Evolutionary conservation across 805 yeast genomes (phyloP).

Genomic region (Yarrowia alimentaria): DNA sequence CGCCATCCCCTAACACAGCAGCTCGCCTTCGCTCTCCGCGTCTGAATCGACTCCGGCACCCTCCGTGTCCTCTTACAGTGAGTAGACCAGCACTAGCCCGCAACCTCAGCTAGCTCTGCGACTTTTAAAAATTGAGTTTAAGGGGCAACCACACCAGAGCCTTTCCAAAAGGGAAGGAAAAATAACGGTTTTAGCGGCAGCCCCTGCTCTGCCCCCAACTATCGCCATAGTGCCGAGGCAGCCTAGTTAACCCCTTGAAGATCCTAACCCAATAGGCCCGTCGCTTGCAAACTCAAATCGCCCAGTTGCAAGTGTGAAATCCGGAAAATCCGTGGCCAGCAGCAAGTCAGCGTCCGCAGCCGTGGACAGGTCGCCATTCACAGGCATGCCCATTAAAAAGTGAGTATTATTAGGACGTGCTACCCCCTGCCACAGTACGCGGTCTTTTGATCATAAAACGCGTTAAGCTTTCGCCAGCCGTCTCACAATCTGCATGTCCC

Average conservation of each 20-base stretch:
- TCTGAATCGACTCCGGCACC: constrained; percentile 13
- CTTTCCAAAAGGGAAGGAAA: background rate
- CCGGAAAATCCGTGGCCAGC: constrained; percentile 16
- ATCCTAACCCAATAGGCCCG: constrained; percentile 27
- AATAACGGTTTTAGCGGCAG: background rate
- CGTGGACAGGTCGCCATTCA: constrained; percentile 7
- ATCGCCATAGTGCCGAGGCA: background rate
- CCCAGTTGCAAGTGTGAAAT: constrained; percentile 18
- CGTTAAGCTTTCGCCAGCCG: constrained; percentile 27
- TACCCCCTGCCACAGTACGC: no score
- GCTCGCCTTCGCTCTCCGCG: constrained; percentile 13
- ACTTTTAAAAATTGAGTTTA: constrained; percentile 20
- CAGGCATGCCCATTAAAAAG: background rate
- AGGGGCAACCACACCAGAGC: no score
- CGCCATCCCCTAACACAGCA: background rate
- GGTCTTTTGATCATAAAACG: constrained; percentile 21
- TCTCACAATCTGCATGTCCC: constrained; percentile 25
- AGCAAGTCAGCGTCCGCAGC: background rate
- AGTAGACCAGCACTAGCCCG: no score
- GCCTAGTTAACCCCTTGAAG: constrained; percentile 23
- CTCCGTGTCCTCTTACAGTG: constrained; percentile 10
- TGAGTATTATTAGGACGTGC: no score
- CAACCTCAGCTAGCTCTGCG: no score
- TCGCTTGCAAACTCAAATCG: constrained; percentile 5
- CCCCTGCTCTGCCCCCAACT: no score